Evolutionary conservation across 768 basidiomycete species (phyloP).

Genomic region (Fomitopsis serialis): DNA sequence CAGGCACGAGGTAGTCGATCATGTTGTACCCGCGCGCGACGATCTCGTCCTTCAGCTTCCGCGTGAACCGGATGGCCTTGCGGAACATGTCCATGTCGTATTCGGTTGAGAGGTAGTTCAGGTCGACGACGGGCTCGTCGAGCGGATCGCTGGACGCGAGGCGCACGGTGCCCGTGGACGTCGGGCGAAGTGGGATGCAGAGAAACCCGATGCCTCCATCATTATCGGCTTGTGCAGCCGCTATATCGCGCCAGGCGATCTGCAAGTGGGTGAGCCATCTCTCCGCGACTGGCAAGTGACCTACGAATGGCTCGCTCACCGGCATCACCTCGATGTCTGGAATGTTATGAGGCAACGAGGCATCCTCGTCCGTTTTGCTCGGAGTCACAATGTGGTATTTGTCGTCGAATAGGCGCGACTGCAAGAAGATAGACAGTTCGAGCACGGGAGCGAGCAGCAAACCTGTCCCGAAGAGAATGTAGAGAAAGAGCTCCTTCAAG

Average conservation of each 20-base stretch:
- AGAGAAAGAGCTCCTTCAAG: constrained; percentile 5
- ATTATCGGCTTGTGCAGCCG: neutral
- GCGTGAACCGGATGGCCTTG: neutral
- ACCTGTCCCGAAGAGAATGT: constrained; percentile 10
- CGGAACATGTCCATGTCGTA: neutral
- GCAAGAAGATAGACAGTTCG: constrained; percentile 4
- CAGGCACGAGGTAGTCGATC: constrained; percentile 16
- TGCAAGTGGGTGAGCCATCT: neutral
- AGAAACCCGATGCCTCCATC: neutral
- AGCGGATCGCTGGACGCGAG: constrained; percentile 4
- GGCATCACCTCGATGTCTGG: constrained; percentile 19
- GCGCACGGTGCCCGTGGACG: constrained; percentile 3
- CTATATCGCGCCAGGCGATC: neutral
- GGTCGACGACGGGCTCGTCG: constrained; percentile 1
- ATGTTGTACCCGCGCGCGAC: neutral
- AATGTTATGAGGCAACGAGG: constrained; percentile 7
- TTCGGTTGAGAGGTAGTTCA: constrained; percentile 4
- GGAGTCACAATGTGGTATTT: neutral
- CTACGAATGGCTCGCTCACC: neutral
- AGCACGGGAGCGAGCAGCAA: constrained; percentile 9
- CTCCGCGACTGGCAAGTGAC: neutral
- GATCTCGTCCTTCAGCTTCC: neutral
- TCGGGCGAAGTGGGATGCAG: neutral
- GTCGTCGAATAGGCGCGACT: constrained; percentile 7
- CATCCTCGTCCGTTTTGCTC: constrained; percentile 4